phyloP scores from a whole-genome alignment of 345 rosid species.

The Geranium brycei region DNA sequence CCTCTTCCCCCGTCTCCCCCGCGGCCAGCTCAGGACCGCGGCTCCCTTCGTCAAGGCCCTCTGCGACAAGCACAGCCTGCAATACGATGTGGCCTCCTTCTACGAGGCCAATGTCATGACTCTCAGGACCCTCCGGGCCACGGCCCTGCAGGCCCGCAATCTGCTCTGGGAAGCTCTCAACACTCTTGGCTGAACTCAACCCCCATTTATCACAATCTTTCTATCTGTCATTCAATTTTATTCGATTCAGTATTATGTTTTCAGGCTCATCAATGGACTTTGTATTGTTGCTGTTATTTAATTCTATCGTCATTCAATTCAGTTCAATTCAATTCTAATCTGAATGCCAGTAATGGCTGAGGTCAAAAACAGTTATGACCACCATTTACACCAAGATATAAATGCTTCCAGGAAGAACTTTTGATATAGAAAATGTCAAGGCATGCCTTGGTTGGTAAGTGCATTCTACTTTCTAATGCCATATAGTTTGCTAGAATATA shows the following conservation, averaged over 20 bases:
- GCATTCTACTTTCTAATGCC: too few species aligned
- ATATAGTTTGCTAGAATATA: too few species aligned
- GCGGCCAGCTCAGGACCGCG: constrained; percentile 57
- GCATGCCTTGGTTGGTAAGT: not conserved
- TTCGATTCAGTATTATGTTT: too few species aligned
- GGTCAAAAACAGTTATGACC: too few species aligned
- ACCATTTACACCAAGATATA: too few species aligned
- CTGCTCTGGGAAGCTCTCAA: constrained; percentile 83
- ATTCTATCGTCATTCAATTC: too few species aligned
- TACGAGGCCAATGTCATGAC: constrained; percentile 67
- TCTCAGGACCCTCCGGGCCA: constrained; percentile 36
- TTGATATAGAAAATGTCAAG: not conserved
- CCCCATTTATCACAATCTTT: too few species aligned
- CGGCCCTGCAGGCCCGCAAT: constrained; percentile 60
- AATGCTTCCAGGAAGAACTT: too few species aligned
- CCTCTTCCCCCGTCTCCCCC: constrained; percentile 76
- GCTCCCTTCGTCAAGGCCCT: constrained; percentile 60
- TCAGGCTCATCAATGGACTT: too few species aligned
- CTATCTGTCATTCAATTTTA: too few species aligned
- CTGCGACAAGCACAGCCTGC: constrained; percentile 84
- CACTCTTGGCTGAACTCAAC: constrained; percentile 53
- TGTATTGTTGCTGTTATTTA: too few species aligned
- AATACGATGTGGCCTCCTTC: constrained; percentile 64
- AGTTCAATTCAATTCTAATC: too few species aligned
- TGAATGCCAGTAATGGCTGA: not conserved